These are phyloP conservation scores for Piloderma croceum DNA, from an alignment of 768 basidiomycete species.

Conservation along the genomic window DNA sequence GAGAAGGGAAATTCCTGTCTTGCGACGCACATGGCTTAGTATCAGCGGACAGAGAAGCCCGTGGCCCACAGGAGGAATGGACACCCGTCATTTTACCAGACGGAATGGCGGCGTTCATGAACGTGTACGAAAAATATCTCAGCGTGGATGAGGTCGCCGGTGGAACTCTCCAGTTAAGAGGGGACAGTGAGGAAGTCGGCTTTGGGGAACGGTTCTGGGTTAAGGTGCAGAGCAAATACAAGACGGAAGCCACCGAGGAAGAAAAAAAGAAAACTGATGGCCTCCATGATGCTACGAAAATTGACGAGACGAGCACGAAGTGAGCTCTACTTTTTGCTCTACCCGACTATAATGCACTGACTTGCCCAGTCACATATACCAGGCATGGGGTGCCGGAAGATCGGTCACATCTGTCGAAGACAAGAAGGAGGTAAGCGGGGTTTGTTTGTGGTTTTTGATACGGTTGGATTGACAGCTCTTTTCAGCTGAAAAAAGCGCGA, in stretches of 20 bases:
- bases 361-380: conserved; percentile 54
- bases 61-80: conserved; percentile 94
- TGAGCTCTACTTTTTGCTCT: conserved; percentile 33
- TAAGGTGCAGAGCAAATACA: conserved; percentile 85
- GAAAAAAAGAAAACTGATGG: conserved; percentile 69
- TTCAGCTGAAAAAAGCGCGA: conserved; percentile 68
- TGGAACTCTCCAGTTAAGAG: conserved; percentile 68
- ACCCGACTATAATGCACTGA: conserved; percentile 1
- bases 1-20: conserved; percentile 86
- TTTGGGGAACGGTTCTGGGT: conserved; percentile 85
- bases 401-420: conserved; percentile 65
- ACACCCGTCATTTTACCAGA: conserved; percentile 76
- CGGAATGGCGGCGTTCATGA: conserved; percentile 85
- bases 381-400: conserved; percentile 81
- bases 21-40: conserved; percentile 84
- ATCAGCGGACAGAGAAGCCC: conserved; percentile 78
- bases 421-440: conserved; percentile 57
- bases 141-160: conserved; percentile 83
- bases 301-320: conserved; percentile 75
- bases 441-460: conserved; percentile 2
- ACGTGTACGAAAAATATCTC: conserved; percentile 85
- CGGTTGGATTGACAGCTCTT: conserved; percentile 5
- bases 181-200: conserved; percentile 81
- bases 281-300: conserved; percentile 40
- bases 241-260: conserved; percentile 76